Conservation (phyloP, 2,329 filamentous ascomycete species). For the Penicillium polonicum region DNA sequence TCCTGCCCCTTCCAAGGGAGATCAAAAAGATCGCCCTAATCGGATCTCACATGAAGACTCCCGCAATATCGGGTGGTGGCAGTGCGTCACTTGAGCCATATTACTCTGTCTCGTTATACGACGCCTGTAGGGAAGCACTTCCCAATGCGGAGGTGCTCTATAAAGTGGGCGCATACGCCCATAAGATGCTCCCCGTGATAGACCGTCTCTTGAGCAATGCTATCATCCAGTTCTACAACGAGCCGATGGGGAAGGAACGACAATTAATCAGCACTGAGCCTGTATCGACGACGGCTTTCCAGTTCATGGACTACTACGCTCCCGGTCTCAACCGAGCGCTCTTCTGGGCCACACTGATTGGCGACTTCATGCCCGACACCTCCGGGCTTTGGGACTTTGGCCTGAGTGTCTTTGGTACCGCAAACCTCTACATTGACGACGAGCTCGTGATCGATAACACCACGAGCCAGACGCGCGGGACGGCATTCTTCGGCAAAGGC, state of each 20-base stretch:
- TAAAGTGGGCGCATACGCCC: constrained; percentile 27
- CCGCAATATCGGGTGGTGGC: constrained; percentile 36
- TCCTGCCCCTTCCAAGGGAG: constrained; percentile 22
- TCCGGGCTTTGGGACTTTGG: constrained; percentile 60
- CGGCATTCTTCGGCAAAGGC: constrained; percentile 63
- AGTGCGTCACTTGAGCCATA: constrained; percentile 37
- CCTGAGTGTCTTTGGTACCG: constrained; percentile 61
- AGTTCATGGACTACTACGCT: constrained; percentile 37
- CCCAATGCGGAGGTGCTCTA: constrained; percentile 14
- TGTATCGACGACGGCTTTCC: constrained; percentile 37
- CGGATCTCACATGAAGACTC: constrained; percentile 36
- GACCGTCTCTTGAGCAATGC: constrained; percentile 30
- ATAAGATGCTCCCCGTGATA: constrained; percentile 35
- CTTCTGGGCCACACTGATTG: constrained; percentile 59
- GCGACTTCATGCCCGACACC: constrained; percentile 54
- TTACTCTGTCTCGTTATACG: constrained; percentile 34
- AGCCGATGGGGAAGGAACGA: constrained; percentile 23
- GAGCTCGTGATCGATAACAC: constrained; percentile 61
- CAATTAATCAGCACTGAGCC: constrained; percentile 18
- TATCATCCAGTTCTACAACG: constrained; percentile 24
- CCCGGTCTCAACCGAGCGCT: constrained; percentile 15
- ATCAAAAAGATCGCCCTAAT: constrained; percentile 25
- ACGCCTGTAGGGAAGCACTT: constrained; percentile 27
- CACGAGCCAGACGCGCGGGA: constrained; percentile 57
- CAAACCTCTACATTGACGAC: constrained; percentile 60